Percentiles rank a stretch among this genome's conserved stretches.
phyloP scores from a whole-genome alignment of 306 rosid species.

The Albizia julibrissin region DNA sequence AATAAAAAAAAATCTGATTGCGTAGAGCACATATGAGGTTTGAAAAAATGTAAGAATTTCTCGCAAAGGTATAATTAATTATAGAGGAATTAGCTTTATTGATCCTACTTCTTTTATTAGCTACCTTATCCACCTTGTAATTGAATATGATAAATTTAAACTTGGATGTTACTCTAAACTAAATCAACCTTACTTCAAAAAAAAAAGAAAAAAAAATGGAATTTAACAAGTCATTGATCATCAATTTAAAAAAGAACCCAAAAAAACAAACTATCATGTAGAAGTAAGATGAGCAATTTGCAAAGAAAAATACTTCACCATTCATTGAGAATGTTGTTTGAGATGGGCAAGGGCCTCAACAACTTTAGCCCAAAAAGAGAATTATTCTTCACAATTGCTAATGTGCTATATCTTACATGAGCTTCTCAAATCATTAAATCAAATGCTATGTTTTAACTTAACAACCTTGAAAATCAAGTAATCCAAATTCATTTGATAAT shows the following conservation, averaged over 20 bases:
- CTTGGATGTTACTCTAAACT: not conserved
- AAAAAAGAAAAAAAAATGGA: not conserved
- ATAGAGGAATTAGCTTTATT: no score
- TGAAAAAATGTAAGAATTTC: no score
- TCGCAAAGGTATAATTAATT: no score
- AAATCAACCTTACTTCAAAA: not conserved
- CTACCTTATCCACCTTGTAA: no score
- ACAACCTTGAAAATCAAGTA: conserved; percentile 11
- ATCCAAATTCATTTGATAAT: not conserved
- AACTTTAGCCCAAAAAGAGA: conserved; percentile 75
- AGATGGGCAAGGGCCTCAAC: conserved; percentile 66
- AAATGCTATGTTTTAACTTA: not conserved
- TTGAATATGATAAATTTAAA: not conserved
- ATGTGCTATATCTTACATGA: conserved; percentile 77
- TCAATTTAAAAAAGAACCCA: not conserved
- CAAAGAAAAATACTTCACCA: conserved; percentile 31
- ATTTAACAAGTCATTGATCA: not conserved
- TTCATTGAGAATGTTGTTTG: conserved; percentile 35
- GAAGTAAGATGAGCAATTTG: no score
- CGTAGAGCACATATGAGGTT: no score
- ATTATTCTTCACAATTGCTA: conserved; percentile 75
- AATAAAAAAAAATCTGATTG: no score
- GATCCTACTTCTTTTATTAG: no score
- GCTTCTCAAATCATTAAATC: conserved; percentile 30
- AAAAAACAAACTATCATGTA: no score